phyloP scores from a whole-genome alignment of 495 filamentous ascomycete genomes.

The Aspergillus avenaceus region DNA sequence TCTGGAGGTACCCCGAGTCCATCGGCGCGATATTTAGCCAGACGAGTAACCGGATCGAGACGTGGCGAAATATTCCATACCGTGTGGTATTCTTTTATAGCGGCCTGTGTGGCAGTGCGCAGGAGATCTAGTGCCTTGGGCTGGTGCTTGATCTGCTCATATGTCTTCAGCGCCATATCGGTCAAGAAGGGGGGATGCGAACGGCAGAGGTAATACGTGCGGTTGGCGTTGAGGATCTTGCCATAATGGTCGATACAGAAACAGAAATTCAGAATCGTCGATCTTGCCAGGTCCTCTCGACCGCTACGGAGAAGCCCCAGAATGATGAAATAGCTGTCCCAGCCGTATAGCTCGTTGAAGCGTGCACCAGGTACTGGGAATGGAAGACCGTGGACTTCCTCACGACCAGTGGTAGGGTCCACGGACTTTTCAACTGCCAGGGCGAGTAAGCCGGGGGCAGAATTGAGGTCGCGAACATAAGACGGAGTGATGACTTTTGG shows the following conservation, averaged over 20 bases:
- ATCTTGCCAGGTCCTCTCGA: slow-evolving; percentile 76
- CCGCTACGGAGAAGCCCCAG: slow-evolving; percentile 79
- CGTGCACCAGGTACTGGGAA: slow-evolving; percentile 94
- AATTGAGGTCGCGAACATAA: slow-evolving; percentile 68
- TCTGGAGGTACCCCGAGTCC: slow-evolving; percentile 89
- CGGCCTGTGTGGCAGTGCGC: slow-evolving; percentile 71
- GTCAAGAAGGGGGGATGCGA: slow-evolving; percentile 96
- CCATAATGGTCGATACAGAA: slow-evolving; percentile 98
- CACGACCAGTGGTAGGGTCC: slow-evolving; percentile 60
- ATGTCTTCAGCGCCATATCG: slow-evolving; percentile 89
- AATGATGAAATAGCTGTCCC: slow-evolving; percentile 97
- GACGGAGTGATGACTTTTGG: slow-evolving; percentile 67
- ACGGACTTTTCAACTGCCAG: slow-evolving; percentile 75
- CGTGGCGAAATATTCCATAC: slow-evolving; percentile 84
- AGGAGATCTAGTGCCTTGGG: slow-evolving; percentile 74
- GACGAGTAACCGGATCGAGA: slow-evolving; percentile 68
- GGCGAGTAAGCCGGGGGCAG: slow-evolving; percentile 85
- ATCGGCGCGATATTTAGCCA: slow-evolving; percentile 83
- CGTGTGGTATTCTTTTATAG: slow-evolving; percentile 93
- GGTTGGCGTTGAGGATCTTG: slow-evolving; percentile 95
- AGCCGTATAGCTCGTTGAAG: slow-evolving; percentile 96
- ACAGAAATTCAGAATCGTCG: slow-evolving; percentile 92
- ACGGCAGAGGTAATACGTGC: slow-evolving; percentile 88
- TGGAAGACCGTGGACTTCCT: slow-evolving; percentile 70
- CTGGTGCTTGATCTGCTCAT: slow-evolving; percentile 80